phyloP scores from a whole-genome alignment of 2,329 filamentous ascomycete genomes.

The Dactylellina parvicollis region DNA sequence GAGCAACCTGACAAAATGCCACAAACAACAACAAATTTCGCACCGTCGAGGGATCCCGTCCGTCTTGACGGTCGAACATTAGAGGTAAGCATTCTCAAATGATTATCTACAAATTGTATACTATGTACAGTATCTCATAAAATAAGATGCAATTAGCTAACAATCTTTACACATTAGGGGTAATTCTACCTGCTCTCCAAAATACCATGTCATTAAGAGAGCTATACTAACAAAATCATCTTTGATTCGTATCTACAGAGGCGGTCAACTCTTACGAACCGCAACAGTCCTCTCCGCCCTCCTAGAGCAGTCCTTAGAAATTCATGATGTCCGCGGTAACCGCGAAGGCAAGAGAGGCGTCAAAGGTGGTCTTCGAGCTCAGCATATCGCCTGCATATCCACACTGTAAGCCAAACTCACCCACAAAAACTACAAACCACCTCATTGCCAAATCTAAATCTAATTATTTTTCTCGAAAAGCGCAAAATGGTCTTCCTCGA shows the following conservation, averaged over 20 bases:
- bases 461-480: constrained; percentile 11
- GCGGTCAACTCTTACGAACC: constrained; percentile 70
- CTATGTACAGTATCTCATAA: too few relatives aligned
- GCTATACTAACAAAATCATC: not conserved
- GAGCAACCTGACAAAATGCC: constrained; percentile 31
- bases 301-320: constrained; percentile 66
- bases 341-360: constrained; percentile 62
- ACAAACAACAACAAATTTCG: constrained; percentile 54
- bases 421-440: not conserved
- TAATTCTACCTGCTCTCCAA: too few relatives aligned
- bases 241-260: constrained; percentile 63
- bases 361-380: constrained; percentile 68
- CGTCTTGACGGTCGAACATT: constrained; percentile 41
- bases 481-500: constrained; percentile 56
- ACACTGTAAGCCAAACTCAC: constrained; percentile 20
- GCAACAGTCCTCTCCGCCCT: constrained; percentile 69
- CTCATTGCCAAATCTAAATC: too few relatives aligned
- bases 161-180: constrained; percentile 53
- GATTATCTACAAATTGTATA: not conserved
- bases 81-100: constrained; percentile 19
- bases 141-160: constrained; percentile 9
- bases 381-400: constrained; percentile 69
- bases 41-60: constrained; percentile 32
- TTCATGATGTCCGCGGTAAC: constrained; percentile 69
- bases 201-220: too few relatives aligned